Percentiles rank a stretch among this genome's conserved stretches.
Evolutionary conservation across 139 green algal genomes (phyloP).

Genomic region (Gonium pectorale): DNA sequence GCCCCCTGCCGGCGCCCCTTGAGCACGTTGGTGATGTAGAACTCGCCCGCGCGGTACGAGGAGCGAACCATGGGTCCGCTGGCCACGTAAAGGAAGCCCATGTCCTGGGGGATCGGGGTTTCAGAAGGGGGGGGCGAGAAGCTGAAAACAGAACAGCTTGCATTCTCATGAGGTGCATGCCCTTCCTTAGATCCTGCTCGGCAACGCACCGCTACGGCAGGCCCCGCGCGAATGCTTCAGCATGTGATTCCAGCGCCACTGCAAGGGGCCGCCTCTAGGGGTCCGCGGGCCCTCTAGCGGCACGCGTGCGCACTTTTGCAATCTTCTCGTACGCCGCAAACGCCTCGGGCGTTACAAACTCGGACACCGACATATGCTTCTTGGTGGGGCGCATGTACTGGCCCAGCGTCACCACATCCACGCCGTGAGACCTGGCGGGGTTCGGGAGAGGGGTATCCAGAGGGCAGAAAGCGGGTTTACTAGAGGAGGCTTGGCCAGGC

Average conservation of each 20-base stretch:
- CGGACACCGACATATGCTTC: constrained; percentile 95
- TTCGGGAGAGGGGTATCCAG: no score
- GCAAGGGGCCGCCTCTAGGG: no score
- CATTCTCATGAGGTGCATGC: no score
- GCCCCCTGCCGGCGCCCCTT: constrained; percentile 25
- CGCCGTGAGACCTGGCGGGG: constrained; percentile 70
- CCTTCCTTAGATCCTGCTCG: no score
- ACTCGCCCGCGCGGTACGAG: constrained; percentile 95
- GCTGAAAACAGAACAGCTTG: no score
- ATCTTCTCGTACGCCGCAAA: constrained; percentile 89
- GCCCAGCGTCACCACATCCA: constrained; percentile 98
- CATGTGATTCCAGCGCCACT: no score
- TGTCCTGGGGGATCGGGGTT: not conserved
- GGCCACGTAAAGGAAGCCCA: constrained; percentile 93
- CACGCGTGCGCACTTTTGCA: constrained; percentile 80
- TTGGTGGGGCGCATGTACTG: constrained; percentile 99
- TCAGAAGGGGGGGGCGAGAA: not conserved
- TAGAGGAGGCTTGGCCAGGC: no score
- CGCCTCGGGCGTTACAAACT: constrained; percentile 97
- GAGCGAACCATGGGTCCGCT: constrained; percentile 94
- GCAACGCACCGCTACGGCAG: no score
- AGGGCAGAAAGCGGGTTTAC: no score
- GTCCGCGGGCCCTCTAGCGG: no score
- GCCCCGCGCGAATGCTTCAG: no score
- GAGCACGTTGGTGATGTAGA: constrained; percentile 83